Evolutionary conservation across 2,329 filamentous ascomycete species (phyloP), one percentile per base, ranked within the genome.

Genomic region (Ceratocystis ficicola): DNA sequence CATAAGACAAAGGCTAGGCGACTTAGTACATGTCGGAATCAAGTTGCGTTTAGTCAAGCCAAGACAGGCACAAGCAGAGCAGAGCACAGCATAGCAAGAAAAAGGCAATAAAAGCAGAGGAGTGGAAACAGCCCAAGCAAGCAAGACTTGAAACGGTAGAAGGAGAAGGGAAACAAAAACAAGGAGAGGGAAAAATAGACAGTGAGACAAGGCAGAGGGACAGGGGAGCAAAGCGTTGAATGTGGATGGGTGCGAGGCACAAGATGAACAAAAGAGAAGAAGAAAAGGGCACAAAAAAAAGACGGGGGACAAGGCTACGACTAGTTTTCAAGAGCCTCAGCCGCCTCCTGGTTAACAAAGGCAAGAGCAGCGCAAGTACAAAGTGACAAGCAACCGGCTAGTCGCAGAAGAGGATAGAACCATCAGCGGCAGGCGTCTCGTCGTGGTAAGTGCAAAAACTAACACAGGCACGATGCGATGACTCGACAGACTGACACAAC

Each of bases 1-100:
- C n/a, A 62, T n/a, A 59, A 36, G 28, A 59, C 55, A 59, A 59
- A 32, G 55, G 55, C 36, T 28, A 59, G 60, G 60, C 44, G 60
- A 62, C 60, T 48, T 44, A 22, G 22, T n/a, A n/a, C 20, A 8
- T 28, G 28, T 52, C 7, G n/a, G 22, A 61, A 28, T 36, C 30
- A 61, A 41, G 36, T 15, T 41, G 36, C 10, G 3, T 41, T 15
- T 15, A 48, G 44, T 62, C 60, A 20, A 20, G n/a, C 46, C 36
- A 41, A 41, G 12, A 15, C 36, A 41, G 15, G 36, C 36, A 3
- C 36, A 4, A 20, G 46, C 46, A 20, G 17, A 22, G 48, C n/a
- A 50, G 3, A 62, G 60, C 12, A 62, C 2, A 44, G 17, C 3
- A 62, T 12, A 62, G 20, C 28, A 46, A 48, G n/a, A 6, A 5